phyloP scores from a whole-genome alignment of 176 grass and related monocot genomes.

The Raddia distichophylla region DNA sequence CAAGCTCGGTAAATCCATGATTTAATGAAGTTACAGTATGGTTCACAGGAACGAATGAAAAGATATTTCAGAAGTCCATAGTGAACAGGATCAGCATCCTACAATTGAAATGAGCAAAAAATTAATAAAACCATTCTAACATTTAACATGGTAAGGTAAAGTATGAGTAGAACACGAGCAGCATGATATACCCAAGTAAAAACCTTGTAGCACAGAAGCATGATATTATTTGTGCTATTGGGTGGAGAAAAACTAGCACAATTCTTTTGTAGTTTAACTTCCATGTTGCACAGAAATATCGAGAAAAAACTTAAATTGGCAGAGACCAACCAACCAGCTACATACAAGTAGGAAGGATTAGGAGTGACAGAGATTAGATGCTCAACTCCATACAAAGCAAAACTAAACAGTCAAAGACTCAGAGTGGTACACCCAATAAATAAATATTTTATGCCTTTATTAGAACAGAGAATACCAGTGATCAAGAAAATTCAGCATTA shows the following conservation, averaged over 20 bases:
- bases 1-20: slow-evolving; percentile 89
- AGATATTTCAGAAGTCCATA: slow-evolving; percentile 85
- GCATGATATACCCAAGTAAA: slow-evolving; percentile 18
- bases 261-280: not conserved
- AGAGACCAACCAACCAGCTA: slow-evolving; percentile 31
- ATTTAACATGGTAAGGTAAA: slow-evolving; percentile 19
- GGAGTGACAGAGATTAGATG: slow-evolving; percentile 1
- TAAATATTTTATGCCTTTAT: slow-evolving; percentile 3
- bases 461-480: slow-evolving; percentile 9
- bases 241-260: slow-evolving; percentile 20
- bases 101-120: slow-evolving; percentile 52
- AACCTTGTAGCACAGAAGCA: not conserved
- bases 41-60: slow-evolving; percentile 78
- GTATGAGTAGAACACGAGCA: slow-evolving; percentile 35
- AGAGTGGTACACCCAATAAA: not conserved
- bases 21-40: slow-evolving; percentile 92
- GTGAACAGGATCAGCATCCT: slow-evolving; percentile 93
- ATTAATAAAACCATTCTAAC: slow-evolving; percentile 25
- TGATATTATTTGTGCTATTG: not conserved
- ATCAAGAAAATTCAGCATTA: not conserved
- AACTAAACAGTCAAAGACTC: not conserved
- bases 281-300: not conserved
- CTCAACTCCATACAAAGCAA: not conserved
- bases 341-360: slow-evolving; percentile 18
- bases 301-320: not conserved